Base-by-base conservation (phyloP, 1,284 basidiomycete species). In the Cerrena zonata region DNA sequence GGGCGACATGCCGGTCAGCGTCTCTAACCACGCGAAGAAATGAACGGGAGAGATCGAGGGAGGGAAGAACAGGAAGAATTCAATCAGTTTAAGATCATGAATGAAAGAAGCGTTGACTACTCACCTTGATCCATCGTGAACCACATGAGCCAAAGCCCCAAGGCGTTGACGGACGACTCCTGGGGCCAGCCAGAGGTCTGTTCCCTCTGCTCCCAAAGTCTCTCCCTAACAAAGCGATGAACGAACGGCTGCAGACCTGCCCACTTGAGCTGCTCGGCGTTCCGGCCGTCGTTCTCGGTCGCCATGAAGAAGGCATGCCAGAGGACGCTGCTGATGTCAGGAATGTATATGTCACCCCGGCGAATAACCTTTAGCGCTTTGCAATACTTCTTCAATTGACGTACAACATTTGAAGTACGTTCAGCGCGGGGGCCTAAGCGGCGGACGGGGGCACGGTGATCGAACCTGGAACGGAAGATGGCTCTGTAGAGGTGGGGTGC, bases 251-350 rank as follows among this genome's bases (percentile, higher is more conserved):
- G 69, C 4, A 81, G 66, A 5, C 75, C 73, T 0, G 76, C 81
- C 43, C 69, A 69, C 47, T 77, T 69, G 45, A 64, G 74, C 62
- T 86, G 85, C 2, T 61, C 65, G 23, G 75, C 66, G 62, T 91
- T 91, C 65, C 78, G 79, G 26, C 85, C 87, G 63, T 91, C 84
- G 70, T 88, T 85, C 61, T 91, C 89, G 5, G 81, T 67, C 58
- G 87, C 64, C 77, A 91, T 81, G 47, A 86, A 60, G 56, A 81
- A 84, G 0, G 77, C 71, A 0, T 69, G 70, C 71, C 79, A 80
- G 10, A 88, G 66, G 40, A 84, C 68, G 71, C 70, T 47, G 18
- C 65, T 58, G 11, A 77, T 63, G 37, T 53, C 48, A 50, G 64
- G 22, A 2, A 39, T 26, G 50, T 64, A 57, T 43, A 78, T 64